Base-by-base conservation (phyloP, 352 stramenopile species). In the Phytophthora vignae region DNA sequence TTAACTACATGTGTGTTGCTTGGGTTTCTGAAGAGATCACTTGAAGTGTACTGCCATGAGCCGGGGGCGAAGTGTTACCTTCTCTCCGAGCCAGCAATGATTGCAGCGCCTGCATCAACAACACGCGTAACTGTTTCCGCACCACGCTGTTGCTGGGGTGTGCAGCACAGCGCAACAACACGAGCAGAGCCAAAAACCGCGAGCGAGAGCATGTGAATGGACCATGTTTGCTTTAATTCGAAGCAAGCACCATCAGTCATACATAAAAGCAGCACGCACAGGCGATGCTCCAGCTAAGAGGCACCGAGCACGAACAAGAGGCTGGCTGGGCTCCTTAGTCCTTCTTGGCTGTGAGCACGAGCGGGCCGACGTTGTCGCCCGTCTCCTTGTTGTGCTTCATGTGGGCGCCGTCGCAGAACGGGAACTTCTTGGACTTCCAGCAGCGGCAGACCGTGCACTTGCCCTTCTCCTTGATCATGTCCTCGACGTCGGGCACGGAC, bases 381-480 rank as follows among this genome's bases (percentile, higher is more conserved):
- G 87, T 94, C 67, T 93, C 82, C 69, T 96, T 94, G 87, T 96
- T 96, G 80, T 96, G 89, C 78, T 96, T 93, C 64, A 86, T 77
- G 84, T 96, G 89, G 55, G 76, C 64, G 29, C 89, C 87, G 54
- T 94, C 89, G 66, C 89, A 96, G 72, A 85, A 85, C 7, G 89
- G 89, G 72, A 96, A 96, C 77, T 90, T 93, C 81, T 96, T 96
- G 50, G 89, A 96, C 77, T 96, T 96, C 89, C 89, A 96, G 78
- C 89, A 96, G 64, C 89, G 84, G 77, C 89, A 96, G 52, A 94
- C 63, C 42, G 81, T 79, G 77, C 89, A 96, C 67, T 96, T 96
- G 65, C 88, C 81, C 73, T 93, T 93, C 68, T 92, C 91, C 44
- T 78, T 74, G 58, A 88, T 80, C 55, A 96, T 74, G 42, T 96